Conservation (phyloP, 2,329 filamentous ascomycete species). For the Trichoderma gracile region DNA sequence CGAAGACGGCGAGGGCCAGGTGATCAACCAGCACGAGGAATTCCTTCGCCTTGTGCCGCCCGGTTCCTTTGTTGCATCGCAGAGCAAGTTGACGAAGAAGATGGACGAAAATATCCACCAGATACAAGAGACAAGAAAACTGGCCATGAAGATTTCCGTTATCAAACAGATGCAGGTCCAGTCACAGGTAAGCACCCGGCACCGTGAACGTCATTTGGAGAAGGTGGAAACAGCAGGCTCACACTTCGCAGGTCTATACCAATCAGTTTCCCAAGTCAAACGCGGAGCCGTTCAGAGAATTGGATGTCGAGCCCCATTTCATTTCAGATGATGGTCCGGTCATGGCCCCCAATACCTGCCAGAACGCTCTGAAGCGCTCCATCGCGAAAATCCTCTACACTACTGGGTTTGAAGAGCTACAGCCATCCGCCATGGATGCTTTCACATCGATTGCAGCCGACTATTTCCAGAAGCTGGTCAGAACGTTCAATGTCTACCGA, state of each 20-base stretch:
- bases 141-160: constrained; percentile 93
- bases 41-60: constrained; percentile 75
- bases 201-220: background rate
- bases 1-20: constrained; percentile 84
- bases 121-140: constrained; percentile 94
- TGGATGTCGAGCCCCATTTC: constrained; percentile 85
- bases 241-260: constrained; percentile 71
- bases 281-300: constrained; percentile 82
- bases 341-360: constrained; percentile 79
- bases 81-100: constrained; percentile 71
- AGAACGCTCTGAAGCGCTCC: constrained; percentile 82
- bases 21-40: constrained; percentile 84
- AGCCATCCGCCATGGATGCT: constrained; percentile 88
- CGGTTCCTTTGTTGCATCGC: constrained; percentile 73
- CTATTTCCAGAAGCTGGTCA: constrained; percentile 82
- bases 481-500: constrained; percentile 77
- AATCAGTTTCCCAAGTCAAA: constrained; percentile 99
- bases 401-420: constrained; percentile 93
- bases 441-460: constrained; percentile 87
- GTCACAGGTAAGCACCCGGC: constrained; percentile 68
- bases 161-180: constrained; percentile 99
- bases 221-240: background rate
- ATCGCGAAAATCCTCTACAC: constrained; percentile 96
- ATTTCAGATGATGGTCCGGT: constrained; percentile 85
- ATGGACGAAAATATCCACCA: constrained; percentile 91